phyloP scores from a whole-genome alignment of 148 eudicot species.

The Fallopia convolvulus region DNA sequence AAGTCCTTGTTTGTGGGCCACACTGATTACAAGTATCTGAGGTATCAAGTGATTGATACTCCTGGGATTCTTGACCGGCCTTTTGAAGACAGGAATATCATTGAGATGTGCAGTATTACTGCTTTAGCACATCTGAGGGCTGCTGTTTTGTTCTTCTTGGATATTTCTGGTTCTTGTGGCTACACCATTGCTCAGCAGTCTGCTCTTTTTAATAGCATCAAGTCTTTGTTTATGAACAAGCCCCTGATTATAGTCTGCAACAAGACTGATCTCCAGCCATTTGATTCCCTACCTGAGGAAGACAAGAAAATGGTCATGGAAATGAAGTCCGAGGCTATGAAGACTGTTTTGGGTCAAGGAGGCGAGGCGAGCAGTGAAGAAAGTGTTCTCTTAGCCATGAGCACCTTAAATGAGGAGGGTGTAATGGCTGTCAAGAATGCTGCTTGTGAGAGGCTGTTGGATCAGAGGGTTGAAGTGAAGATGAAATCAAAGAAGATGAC shows the following conservation, averaged over 20 bases:
- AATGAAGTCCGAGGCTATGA: slow-evolving; percentile 78
- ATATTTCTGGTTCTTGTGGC: slow-evolving; percentile 83
- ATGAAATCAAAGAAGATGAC: slow-evolving; percentile 91
- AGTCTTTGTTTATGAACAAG: slow-evolving; percentile 89
- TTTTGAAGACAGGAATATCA: slow-evolving; percentile 89
- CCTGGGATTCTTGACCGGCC: slow-evolving; percentile 92
- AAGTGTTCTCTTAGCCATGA: slow-evolving; percentile 72
- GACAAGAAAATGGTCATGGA: slow-evolving; percentile 77
- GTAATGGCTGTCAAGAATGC: slow-evolving; percentile 78
- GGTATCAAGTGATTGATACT: slow-evolving; percentile 91
- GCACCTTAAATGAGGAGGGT: slow-evolving; percentile 84
- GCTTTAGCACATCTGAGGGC: slow-evolving; percentile 94
- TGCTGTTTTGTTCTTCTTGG: slow-evolving; percentile 82
- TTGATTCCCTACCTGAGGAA: slow-evolving; percentile 63
- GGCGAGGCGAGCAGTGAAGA: slow-evolving; percentile 63
- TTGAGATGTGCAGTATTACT: slow-evolving; percentile 96
- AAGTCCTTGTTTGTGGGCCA: slow-evolving; percentile 94
- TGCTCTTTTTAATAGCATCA: slow-evolving; percentile 82
- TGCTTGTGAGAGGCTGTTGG: slow-evolving; percentile 80
- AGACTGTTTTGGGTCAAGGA: slow-evolving; percentile 72
- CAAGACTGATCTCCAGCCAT: slow-evolving; percentile 80
- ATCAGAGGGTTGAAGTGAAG: slow-evolving; percentile 88
- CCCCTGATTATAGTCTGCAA: slow-evolving; percentile 81
- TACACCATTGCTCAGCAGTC: slow-evolving; percentile 86
- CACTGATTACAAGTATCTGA: slow-evolving; percentile 79